Evolutionary conservation across 768 basidiomycete species (phyloP).

Genomic region (Mycena belliarum): DNA sequence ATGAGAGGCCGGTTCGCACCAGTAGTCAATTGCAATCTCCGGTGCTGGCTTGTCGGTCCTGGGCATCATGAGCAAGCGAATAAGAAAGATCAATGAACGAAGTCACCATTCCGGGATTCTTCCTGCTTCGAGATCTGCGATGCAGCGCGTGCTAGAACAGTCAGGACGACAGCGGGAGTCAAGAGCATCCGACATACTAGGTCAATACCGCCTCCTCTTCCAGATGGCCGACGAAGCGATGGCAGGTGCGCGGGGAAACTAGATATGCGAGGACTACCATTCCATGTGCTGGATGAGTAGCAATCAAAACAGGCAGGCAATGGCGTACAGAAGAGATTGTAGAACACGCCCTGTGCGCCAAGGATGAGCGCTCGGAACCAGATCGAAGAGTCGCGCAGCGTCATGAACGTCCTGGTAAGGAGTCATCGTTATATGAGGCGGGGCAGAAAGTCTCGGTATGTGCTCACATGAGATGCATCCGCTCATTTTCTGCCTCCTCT

Average conservation of each 20-base stretch:
- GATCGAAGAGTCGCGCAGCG: slow-evolving; percentile 74
- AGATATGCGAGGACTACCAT: slow-evolving; percentile 85
- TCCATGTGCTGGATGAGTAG: too few relatives aligned
- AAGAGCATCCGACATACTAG: slow-evolving; percentile 58
- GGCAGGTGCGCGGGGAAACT: slow-evolving; percentile 71
- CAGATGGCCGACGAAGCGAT: slow-evolving; percentile 89
- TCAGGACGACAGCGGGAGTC: too few relatives aligned
- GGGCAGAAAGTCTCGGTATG: background rate
- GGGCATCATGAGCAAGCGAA: background rate
- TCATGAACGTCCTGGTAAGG: slow-evolving; percentile 94
- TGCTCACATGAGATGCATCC: slow-evolving; percentile 88
- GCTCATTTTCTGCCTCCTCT: slow-evolving; percentile 95
- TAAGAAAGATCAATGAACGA: too few relatives aligned
- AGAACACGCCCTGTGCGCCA: slow-evolving; percentile 90
- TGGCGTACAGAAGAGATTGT: slow-evolving; percentile 81
- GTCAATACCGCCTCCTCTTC: slow-evolving; percentile 96
- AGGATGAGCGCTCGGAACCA: slow-evolving; percentile 84
- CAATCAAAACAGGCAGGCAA: too few relatives aligned
- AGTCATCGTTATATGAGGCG: background rate
- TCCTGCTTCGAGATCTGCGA: slow-evolving; percentile 80
- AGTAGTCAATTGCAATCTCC: slow-evolving; percentile 92
- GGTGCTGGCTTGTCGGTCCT: slow-evolving; percentile 78
- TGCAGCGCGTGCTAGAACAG: slow-evolving; percentile 68
- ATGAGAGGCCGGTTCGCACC: too few relatives aligned
- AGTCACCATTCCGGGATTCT: slow-evolving; percentile 77